Evolutionary conservation across 2,329 filamentous ascomycete genomes (phyloP).

Genomic region (Grosmannia clavigera): DNA sequence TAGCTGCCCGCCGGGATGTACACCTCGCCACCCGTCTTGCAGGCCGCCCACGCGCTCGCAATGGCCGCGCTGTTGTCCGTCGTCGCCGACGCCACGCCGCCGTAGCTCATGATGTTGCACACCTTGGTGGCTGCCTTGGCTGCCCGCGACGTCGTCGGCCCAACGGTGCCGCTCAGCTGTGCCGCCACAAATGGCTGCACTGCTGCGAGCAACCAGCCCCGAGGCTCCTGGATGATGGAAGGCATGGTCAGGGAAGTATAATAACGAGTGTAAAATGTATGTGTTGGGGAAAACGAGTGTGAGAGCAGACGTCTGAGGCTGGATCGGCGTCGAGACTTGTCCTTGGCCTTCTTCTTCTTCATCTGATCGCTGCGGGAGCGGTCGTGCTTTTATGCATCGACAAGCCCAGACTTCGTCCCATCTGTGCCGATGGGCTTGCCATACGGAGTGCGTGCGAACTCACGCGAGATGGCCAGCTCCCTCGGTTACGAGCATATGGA

Average conservation of each 20-base stretch:
- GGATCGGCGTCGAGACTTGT: too few relatives aligned
- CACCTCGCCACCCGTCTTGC: conserved; percentile 30
- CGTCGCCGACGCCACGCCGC: conserved; percentile 34
- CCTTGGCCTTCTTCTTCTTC: background rate
- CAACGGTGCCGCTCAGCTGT: conserved; percentile 29
- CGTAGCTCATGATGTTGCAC: conserved; percentile 40
- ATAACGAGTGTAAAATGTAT: too few relatives aligned
- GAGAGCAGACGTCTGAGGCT: background rate
- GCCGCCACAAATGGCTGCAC: conserved; percentile 11
- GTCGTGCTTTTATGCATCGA: background rate
- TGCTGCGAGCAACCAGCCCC: background rate
- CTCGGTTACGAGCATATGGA: background rate
- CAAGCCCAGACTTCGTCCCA: background rate
- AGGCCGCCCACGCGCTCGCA: conserved; percentile 34
- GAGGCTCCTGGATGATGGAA: background rate
- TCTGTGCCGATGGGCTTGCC: background rate
- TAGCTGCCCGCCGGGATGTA: conserved; percentile 13
- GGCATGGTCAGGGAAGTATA: background rate
- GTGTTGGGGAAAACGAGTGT: background rate
- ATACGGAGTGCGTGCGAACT: too few relatives aligned
- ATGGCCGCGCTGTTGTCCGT: conserved; percentile 38
- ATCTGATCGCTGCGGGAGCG: background rate
- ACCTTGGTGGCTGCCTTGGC: conserved; percentile 29
- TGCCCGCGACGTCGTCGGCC: conserved; percentile 27
- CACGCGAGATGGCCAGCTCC: too few relatives aligned